These are phyloP conservation scores for Adansonia rubrostipa DNA, from an alignment of 441 rosid genomes.

Conservation along the genomic window DNA sequence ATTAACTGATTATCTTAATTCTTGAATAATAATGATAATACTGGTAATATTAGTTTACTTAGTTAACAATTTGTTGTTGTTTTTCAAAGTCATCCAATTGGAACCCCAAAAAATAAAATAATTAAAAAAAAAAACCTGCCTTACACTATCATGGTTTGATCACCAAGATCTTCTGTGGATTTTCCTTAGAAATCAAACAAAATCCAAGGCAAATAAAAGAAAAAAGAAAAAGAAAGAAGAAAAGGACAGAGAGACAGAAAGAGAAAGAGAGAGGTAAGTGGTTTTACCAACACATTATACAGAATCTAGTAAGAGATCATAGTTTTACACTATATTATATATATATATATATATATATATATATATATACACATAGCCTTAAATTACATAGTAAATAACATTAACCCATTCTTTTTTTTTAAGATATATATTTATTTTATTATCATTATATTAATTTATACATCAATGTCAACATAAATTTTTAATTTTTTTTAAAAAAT, in stretches of 20 bases:
- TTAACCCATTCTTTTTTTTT: conserved; percentile 2
- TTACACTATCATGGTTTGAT: conserved; percentile 29
- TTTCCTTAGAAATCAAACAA: conserved; percentile 51
- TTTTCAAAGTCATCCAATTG: conserved; percentile 16
- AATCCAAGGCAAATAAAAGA: conserved; percentile 28
- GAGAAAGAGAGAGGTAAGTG: conserved; percentile 25
- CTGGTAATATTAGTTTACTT: background rate
- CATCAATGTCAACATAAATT: background rate
- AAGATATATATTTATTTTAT: no score
- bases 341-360: background rate
- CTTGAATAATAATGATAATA: background rate
- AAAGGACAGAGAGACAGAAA: conserved; percentile 8
- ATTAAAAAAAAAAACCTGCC: background rate
- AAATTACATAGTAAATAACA: background rate
- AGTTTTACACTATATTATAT: background rate
- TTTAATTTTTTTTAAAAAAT: background rate
- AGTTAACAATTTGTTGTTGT: conserved; percentile 11
- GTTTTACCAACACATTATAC: conserved; percentile 39
- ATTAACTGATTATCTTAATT: background rate
- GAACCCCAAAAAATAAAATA: background rate
- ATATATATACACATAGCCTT: background rate
- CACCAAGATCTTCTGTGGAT: conserved; percentile 36
- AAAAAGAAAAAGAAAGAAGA: background rate
- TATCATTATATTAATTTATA: no score
- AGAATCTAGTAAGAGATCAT: conserved; percentile 44